Evolutionary conservation across 306 rosid genomes (phyloP).

Genomic region (Corylus americana): DNA sequence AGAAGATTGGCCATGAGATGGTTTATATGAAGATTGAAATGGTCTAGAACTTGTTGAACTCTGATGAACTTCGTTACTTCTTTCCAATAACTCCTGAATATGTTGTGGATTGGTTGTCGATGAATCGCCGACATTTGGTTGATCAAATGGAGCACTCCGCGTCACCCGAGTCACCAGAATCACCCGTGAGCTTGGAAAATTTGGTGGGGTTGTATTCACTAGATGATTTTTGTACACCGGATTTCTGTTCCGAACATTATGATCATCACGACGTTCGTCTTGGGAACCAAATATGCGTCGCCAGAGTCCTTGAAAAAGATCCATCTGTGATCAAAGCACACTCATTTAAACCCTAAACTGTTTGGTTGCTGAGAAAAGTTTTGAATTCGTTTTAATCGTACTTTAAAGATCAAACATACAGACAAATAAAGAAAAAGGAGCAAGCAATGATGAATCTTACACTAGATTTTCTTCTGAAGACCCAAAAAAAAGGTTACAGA

Average conservation of each 20-base stretch:
- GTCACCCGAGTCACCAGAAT: neutral
- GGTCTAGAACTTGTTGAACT: neutral
- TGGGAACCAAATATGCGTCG: constrained; percentile 25
- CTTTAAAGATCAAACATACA: no score
- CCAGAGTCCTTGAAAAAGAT: neutral
- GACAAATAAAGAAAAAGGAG: no score
- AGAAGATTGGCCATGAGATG: neutral
- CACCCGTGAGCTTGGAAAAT: neutral
- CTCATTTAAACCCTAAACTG: no score
- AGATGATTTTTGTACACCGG: neutral
- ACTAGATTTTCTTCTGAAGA: no score
- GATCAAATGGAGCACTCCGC: neutral
- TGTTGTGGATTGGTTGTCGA: neutral
- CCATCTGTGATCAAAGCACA: constrained; percentile 9
- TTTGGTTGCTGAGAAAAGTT: no score
- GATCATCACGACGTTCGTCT: constrained; percentile 8
- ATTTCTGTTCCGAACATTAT: neutral
- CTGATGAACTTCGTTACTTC: neutral
- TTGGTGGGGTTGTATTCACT: neutral
- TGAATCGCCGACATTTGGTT: neutral
- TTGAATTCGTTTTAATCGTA: no score
- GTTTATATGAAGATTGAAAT: neutral
- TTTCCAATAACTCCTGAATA: neutral
- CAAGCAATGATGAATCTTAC: no score
- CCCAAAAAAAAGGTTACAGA: no score